Conservation (phyloP, 208 protist species). For the Leishmania aethiopica region DNA sequence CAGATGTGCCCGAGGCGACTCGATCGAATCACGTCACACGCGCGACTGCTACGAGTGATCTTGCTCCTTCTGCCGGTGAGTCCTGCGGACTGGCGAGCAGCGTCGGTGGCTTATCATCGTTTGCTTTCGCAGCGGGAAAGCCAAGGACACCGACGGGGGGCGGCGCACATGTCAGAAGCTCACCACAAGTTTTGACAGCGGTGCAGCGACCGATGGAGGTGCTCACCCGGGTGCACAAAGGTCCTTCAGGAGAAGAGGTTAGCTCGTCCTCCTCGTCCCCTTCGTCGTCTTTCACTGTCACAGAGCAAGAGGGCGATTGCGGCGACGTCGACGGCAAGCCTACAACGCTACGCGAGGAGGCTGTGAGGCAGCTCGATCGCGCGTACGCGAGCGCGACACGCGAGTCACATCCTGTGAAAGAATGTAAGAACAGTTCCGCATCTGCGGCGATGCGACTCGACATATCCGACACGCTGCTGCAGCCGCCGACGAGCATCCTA, state of each 20-base stretch:
- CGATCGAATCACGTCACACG: background rate
- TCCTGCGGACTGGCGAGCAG: background rate
- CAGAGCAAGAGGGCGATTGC: background rate
- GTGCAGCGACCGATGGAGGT: background rate
- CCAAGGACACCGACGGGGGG: background rate
- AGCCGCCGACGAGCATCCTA: constrained; percentile 32
- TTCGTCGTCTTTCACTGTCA: background rate
- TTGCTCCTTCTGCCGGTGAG: background rate
- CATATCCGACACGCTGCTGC: constrained; percentile 26
- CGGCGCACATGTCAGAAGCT: background rate
- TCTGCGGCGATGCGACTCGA: background rate
- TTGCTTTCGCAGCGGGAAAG: background rate
- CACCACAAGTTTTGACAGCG: background rate
- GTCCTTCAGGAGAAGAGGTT: background rate
- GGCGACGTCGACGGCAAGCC: background rate
- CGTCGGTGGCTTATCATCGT: background rate
- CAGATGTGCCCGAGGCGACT: constrained; percentile 6
- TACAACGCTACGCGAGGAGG: background rate
- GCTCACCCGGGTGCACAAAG: background rate
- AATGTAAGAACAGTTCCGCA: background rate
- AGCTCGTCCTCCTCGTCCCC: constrained; percentile 3
- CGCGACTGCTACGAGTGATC: background rate
- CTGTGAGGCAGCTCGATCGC: background rate
- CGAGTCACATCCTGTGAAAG: background rate
- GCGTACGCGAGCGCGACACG: background rate